Evolutionary conservation across 1,284 basidiomycete species (phyloP), one percentile per base, ranked within the genome.

Genomic region (Naganishia albida): DNA sequence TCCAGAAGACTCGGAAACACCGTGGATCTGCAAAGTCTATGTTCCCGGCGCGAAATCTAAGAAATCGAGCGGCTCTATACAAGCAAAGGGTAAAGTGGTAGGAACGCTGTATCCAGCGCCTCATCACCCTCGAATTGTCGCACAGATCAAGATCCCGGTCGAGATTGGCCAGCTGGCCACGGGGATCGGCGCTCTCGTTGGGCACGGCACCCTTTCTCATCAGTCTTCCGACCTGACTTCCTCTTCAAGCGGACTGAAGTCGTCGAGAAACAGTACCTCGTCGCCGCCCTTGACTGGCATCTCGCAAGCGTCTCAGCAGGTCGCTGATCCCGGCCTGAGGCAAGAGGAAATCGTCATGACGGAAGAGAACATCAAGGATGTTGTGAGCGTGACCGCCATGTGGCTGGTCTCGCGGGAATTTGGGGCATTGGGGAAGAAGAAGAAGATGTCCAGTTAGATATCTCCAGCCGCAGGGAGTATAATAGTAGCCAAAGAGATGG

Each of bases 381-480:
- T 93, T 23, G 85, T 96, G 62, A 89, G 87, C 69, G 88, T 87
- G 48, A 96, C 92, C 1, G 90, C 87, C 16, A 81, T 98, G 77
- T 97, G 93, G 90, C 80, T 99, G 55, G 88, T 95, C 38, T 91
- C 96, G 0, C 82, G 94, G 42, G 94, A 99, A 77, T 91, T 96
- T 77, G 91, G 92, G 0, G 93, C 94, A 2, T 83, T 97, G 51
- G 91, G 90, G 15, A 86, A 85, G 79, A 87, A 88, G 70, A 85
- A 82, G 71, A 72, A 70, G 68, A 49, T 51, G 56, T 65, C 57
- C 34, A 34, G 57, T 40, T 34, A 34, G 34, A 34, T 34, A 34
- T 10, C 6, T 34, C 34, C 6, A 10, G 34, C 6, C 10, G 34
- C 34, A n/a, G n/a, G 34, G 34, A 4, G 34, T 34, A 10, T 6